A percentile compares a stretch with the other conserved stretches of the same genome.
Evolutionary conservation across 2,329 filamentous ascomycete species (phyloP).

Genomic region (Monosporascus cannonballus): DNA sequence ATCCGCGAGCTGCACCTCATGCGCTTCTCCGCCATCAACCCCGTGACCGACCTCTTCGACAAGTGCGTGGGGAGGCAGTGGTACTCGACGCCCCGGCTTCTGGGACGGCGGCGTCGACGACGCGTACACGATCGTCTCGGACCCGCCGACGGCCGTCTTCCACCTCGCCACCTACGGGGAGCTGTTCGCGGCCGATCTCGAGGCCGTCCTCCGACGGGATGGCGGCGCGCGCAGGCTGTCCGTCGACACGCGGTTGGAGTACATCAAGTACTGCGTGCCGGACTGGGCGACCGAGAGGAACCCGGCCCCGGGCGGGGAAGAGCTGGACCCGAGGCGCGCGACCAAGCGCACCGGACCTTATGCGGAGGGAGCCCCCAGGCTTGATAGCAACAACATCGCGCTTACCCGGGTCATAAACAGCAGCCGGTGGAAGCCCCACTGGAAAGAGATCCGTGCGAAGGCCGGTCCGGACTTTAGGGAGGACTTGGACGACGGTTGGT

Average conservation of each 20-base stretch:
- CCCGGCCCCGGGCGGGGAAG: not conserved
- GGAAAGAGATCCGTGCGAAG: slow-evolving; percentile 3
- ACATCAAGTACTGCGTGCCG: slow-evolving; percentile 11
- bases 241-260: slow-evolving; percentile 10
- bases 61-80: slow-evolving; percentile 3
- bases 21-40: slow-evolving; percentile 9
- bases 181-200: slow-evolving; percentile 13
- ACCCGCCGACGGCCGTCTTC: slow-evolving; percentile 2
- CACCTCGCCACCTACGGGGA: slow-evolving; percentile 13
- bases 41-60: slow-evolving; percentile 7
- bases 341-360: not conserved
- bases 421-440: slow-evolving; percentile 1
- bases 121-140: slow-evolving; percentile 5
- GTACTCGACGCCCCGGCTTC: not conserved
- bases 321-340: slow-evolving; percentile 23
- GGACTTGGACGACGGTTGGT: not conserved
- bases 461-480: slow-evolving; percentile 4
- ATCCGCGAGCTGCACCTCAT: slow-evolving; percentile 10
- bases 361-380: not conserved
- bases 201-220: slow-evolving; percentile 2
- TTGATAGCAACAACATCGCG: not conserved
- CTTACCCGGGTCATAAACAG: slow-evolving; percentile 5
- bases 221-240: not conserved
- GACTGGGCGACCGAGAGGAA: not conserved
- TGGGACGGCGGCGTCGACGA: slow-evolving; percentile 3